A percentile compares a stretch with the other conserved stretches of the same genome.
Evolutionary conservation across 345 rosid species (phyloP).

Genomic region (Abelmoschus esculentus): DNA sequence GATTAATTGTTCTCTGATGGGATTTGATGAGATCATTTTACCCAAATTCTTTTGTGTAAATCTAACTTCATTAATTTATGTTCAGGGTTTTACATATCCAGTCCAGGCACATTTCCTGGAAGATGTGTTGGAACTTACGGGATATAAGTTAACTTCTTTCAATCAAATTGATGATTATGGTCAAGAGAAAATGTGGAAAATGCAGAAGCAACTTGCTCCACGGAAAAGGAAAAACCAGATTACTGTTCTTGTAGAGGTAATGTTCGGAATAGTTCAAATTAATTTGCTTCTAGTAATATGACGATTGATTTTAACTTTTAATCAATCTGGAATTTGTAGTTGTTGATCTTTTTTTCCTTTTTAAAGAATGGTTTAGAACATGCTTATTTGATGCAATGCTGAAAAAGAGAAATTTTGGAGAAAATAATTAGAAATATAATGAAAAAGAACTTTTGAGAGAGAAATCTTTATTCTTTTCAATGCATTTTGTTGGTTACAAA

Average conservation of each 20-base stretch:
- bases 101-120: conserved; percentile 81
- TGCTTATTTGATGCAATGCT: too few relatives aligned
- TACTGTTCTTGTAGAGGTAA: conserved; percentile 92
- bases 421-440: too few relatives aligned
- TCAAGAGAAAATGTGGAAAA: conserved; percentile 96
- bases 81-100: conserved; percentile 88
- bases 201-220: conserved; percentile 76
- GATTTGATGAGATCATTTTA: too few relatives aligned
- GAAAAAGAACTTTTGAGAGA: too few relatives aligned
- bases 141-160: conserved; percentile 76
- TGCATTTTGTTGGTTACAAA: too few relatives aligned
- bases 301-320: background rate
- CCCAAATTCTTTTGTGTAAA: too few relatives aligned
- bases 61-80: conserved; percentile 4
- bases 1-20: background rate
- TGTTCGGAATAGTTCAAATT: background rate
- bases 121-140: conserved; percentile 81
- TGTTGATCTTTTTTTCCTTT: too few relatives aligned
- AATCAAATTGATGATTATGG: conserved; percentile 99
- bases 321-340: background rate
- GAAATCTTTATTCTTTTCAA: too few relatives aligned
- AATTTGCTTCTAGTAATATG: background rate
- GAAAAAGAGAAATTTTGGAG: too few relatives aligned
- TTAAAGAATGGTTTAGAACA: too few relatives aligned
- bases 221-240: conserved; percentile 92